Evolutionary conservation across 257 asterid species (phyloP).

Genomic region (Ajuga chamaepitys): DNA sequence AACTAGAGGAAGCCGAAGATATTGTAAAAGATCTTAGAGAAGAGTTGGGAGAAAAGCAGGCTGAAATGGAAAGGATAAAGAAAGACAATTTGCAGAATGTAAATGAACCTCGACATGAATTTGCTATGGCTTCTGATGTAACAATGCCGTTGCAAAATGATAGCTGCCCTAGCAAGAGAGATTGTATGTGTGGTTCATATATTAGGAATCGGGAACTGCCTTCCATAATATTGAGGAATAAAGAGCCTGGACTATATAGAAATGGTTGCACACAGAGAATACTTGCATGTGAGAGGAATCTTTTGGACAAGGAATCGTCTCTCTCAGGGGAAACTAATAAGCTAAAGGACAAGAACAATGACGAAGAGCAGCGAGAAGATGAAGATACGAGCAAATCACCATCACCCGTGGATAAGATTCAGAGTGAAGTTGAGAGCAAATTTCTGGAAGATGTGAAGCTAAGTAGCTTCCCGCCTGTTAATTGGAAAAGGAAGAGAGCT

Average conservation of each 20-base stretch:
- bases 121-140: constrained; percentile 16
- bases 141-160: constrained; percentile 14
- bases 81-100: constrained; percentile 20
- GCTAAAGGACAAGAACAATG: constrained; percentile 14
- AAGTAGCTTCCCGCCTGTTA: constrained; percentile 26
- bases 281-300: constrained; percentile 56
- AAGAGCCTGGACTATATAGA: constrained; percentile 50
- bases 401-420: no score
- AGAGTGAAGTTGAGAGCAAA: constrained; percentile 27
- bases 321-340: constrained; percentile 25
- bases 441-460: constrained; percentile 19
- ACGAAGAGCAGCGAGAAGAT: constrained; percentile 18
- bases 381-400: constrained; percentile 24
- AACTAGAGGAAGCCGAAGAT: constrained; percentile 89
- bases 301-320: constrained; percentile 30
- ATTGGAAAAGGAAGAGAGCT: constrained; percentile 48
- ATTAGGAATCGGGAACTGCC: constrained; percentile 44
- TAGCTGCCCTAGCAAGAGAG: constrained; percentile 17
- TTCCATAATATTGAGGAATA: constrained; percentile 50
- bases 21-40: constrained; percentile 76
- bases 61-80: constrained; percentile 47
- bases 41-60: constrained; percentile 55
- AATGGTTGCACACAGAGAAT: constrained; percentile 77
- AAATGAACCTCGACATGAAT: constrained; percentile 17
- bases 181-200: constrained; percentile 28